Evolutionary conservation across 768 basidiomycete genomes (phyloP).

Genomic region (Antrodiella citrinella): DNA sequence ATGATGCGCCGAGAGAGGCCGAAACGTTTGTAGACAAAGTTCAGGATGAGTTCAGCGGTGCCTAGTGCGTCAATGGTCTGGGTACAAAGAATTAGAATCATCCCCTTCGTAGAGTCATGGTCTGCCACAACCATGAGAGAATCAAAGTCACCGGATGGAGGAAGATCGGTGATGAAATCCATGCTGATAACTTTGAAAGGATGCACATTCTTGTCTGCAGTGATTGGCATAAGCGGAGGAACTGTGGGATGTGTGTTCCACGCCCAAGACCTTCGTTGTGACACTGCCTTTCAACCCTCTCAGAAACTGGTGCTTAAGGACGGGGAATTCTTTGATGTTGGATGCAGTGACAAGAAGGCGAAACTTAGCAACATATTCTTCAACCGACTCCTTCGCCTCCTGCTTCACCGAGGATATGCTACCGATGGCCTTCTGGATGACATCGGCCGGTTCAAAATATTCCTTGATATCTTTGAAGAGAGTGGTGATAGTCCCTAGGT

Average conservation of each 20-base stretch:
- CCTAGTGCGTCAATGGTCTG: conserved; percentile 12
- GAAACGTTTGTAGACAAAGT: conserved; percentile 8
- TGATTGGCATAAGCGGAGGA: not conserved
- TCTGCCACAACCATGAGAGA: too few relatives aligned
- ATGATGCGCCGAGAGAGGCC: conserved; percentile 7
- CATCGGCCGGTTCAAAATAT: not conserved
- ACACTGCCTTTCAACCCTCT: not conserved
- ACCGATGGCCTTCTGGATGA: not conserved
- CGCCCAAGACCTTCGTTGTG: not conserved
- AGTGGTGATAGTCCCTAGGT: not conserved
- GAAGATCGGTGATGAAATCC: conserved; percentile 24
- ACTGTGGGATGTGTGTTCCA: conserved; percentile 1
- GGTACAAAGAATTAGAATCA: conserved; percentile 18
- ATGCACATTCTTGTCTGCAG: too few relatives aligned
- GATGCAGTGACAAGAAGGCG: not conserved
- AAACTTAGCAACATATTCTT: not conserved
- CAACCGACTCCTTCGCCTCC: not conserved
- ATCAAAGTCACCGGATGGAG: too few relatives aligned
- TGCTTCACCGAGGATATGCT: too few relatives aligned
- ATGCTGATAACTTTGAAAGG: conserved; percentile 17
- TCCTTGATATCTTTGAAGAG: not conserved
- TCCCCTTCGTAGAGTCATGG: too few relatives aligned
- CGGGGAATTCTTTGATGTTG: not conserved
- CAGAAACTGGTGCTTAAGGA: not conserved
- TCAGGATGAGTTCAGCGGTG: conserved; percentile 9